Evolutionary conservation across 2,329 filamentous ascomycete genomes (phyloP).

Genomic region (Grosmannia clavigera): DNA sequence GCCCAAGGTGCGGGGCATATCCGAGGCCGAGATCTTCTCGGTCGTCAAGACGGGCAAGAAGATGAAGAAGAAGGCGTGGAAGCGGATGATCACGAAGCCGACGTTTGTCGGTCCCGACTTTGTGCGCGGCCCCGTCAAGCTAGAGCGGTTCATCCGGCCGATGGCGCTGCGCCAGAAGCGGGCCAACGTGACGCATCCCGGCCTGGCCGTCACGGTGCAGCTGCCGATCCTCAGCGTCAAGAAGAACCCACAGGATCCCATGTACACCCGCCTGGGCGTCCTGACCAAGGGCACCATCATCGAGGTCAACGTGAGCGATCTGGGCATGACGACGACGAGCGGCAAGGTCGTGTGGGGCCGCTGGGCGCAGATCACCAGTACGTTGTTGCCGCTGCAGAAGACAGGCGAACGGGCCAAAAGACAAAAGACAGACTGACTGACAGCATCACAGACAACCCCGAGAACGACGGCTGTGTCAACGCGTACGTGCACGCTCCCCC

Average conservation of each 20-base stretch:
- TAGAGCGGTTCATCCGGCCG: slow-evolving; percentile 40
- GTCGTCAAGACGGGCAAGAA: slow-evolving; percentile 85
- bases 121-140: slow-evolving; percentile 76
- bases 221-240: slow-evolving; percentile 58
- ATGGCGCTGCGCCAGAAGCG: slow-evolving; percentile 58
- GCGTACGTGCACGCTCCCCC: slow-evolving; percentile 3
- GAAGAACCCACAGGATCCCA: slow-evolving; percentile 75
- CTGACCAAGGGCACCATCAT: slow-evolving; percentile 68
- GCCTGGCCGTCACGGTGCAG: slow-evolving; percentile 53
- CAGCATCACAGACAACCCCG: slow-evolving; percentile 11
- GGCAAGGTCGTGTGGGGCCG: slow-evolving; percentile 92
- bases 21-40: slow-evolving; percentile 74
- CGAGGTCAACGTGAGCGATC: slow-evolving; percentile 86
- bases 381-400: not conserved
- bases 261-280: slow-evolving; percentile 78
- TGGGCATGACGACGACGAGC: slow-evolving; percentile 79
- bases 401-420: not conserved
- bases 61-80: slow-evolving; percentile 47
- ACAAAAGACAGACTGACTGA: not conserved
- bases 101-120: slow-evolving; percentile 89
- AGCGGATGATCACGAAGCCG: slow-evolving; percentile 60
- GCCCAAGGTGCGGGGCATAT: slow-evolving; percentile 87
- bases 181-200: slow-evolving; percentile 46
- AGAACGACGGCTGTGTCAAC: slow-evolving; percentile 15
- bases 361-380: slow-evolving; percentile 56